Evolutionary conservation across 805 yeast species (phyloP).

Genomic region (Ogataea pini): DNA sequence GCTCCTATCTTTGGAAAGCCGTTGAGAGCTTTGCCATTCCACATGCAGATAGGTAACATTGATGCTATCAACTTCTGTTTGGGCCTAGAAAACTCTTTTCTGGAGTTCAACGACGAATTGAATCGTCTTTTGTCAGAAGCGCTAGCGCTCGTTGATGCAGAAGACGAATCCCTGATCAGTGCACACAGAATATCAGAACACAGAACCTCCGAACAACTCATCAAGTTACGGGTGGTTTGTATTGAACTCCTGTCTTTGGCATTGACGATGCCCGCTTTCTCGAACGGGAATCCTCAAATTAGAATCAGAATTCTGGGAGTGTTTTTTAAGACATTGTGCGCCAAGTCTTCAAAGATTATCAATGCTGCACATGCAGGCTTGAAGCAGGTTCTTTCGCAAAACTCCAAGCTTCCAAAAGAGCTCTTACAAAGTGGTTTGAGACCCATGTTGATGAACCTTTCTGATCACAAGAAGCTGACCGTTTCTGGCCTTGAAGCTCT

Average conservation of each 20-base stretch:
- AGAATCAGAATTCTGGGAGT: conserved; percentile 87
- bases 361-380: conserved; percentile 93
- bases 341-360: conserved; percentile 80
- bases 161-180: conserved; percentile 90
- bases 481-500: conserved; percentile 90
- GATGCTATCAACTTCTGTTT: conserved; percentile 95
- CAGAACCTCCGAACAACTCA: conserved; percentile 83
- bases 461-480: conserved; percentile 89
- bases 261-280: conserved; percentile 78
- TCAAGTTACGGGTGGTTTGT: conserved; percentile 87
- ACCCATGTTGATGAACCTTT: conserved; percentile 92
- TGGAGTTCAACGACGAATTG: conserved; percentile 86
- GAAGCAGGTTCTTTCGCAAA: conserved; percentile 78
- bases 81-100: conserved; percentile 74
- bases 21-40: conserved; percentile 92
- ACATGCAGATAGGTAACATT: conserved; percentile 97
- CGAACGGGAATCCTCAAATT: conserved; percentile 62
- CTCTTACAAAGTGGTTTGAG: conserved; percentile 90
- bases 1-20: conserved; percentile 98
- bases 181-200: conserved; percentile 84
- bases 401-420: conserved; percentile 89
- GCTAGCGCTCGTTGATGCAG: conserved; percentile 93
- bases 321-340: conserved; percentile 88
- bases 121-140: conserved; percentile 86
- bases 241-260: conserved; percentile 81